phyloP scores from a whole-genome alignment of 2,329 filamentous ascomycete species.

The Gliomastix tumulicola region DNA sequence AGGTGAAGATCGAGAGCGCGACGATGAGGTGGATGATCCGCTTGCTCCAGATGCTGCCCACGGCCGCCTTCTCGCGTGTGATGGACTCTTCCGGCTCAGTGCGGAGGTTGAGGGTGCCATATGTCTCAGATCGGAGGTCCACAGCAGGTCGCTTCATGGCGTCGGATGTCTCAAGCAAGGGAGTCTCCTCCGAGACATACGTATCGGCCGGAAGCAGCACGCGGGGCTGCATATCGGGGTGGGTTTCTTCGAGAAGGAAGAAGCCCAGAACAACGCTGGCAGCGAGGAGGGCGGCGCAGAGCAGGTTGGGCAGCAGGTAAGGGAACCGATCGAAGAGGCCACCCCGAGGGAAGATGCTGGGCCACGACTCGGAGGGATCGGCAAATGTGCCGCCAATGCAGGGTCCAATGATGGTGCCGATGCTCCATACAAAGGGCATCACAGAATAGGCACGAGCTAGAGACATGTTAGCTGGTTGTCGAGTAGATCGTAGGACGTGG shows the following conservation, averaged over 20 bases:
- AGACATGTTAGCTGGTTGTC: conserved; percentile 8
- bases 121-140: conserved; percentile 70
- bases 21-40: conserved; percentile 69
- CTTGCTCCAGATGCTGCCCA: conserved; percentile 40
- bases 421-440: conserved; percentile 91
- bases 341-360: conserved; percentile 57
- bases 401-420: conserved; percentile 84
- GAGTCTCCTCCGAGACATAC: conserved; percentile 59
- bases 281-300: conserved; percentile 71
- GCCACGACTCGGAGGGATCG: conserved; percentile 68
- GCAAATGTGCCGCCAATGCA: conserved; percentile 84
- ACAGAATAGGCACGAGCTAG: conserved; percentile 77
- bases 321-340: conserved; percentile 73
- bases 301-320: conserved; percentile 81
- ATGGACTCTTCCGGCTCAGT: conserved; percentile 40
- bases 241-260: conserved; percentile 78
- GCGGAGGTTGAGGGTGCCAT: conserved; percentile 57
- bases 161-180: conserved; percentile 68
- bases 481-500: neutral
- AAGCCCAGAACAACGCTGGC: conserved; percentile 77
- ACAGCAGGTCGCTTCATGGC: conserved; percentile 66
- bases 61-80: conserved; percentile 20
- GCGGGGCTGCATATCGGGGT: conserved; percentile 68
- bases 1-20: conserved; percentile 85
- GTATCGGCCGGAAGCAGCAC: conserved; percentile 37